Evolutionary conservation across 1,139 yeast genomes (phyloP), one percentile per base, ranked within the genome.

Genomic region (Kodamaea arcana): DNA sequence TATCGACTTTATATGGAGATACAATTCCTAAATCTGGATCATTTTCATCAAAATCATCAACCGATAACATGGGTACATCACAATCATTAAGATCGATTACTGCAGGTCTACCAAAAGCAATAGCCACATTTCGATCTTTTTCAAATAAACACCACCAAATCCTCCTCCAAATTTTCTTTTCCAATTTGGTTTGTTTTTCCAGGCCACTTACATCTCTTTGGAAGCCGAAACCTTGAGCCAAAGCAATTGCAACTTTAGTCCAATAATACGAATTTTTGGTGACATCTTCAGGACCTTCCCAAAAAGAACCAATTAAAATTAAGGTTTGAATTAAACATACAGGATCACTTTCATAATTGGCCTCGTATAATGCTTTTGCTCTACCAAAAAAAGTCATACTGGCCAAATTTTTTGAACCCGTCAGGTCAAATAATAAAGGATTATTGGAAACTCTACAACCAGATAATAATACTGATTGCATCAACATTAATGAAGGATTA

Each of bases 111-210:
- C 94, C 92, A 57, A 81, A 79, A 0, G 90, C 87, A 37, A 83
- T 73, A n/a, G 86, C 80, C 4, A 79, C 78, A 38, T 76, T 69
- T 15, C 88, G 63, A 56, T 84, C 94, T 48, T 84, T 79, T 41
- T 78, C 77, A 54, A 82, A 83, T 18, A 84, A 60, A 40, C 82
- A 70, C 95, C 95, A 85, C 90, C 92, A 85, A 15, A 83, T 70
- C 33, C 88, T 65, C 45, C 82, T 71, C 77, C 85, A 79, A 37
- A 79, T 60, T 39, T 75, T 72, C 50, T 76, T 75, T 37, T 80
- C 84, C 14, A 50, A 42, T 1, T 33, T 25, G 13, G 65, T 44
- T 21, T 68, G 50, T 24, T 47, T 49, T 13, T 65, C 56, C n/a
- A 67, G 57, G 28, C 52, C 51, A 20, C 57, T 52, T 15, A 69